Conservation (phyloP, 345 rosid genomes). For the Toxicodendron radicans region DNA sequence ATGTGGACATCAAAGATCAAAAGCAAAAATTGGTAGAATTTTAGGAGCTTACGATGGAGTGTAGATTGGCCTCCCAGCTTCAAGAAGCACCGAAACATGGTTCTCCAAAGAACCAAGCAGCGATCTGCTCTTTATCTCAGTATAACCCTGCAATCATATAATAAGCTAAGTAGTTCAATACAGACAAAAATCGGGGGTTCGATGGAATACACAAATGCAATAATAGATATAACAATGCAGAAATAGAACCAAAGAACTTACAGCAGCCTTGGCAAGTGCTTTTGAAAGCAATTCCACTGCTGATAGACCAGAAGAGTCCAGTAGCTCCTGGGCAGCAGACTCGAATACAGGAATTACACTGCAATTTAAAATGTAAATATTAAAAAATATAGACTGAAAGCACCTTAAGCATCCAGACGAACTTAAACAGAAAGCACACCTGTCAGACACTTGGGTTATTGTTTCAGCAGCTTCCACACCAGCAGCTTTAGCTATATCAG, state of each 20-base stretch:
- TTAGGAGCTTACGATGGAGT: constrained; percentile 64
- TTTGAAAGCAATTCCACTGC: constrained; percentile 84
- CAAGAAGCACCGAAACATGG: constrained; percentile 76
- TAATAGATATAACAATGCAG: neutral
- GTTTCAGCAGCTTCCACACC: constrained; percentile 76
- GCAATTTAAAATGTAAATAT: constrained; percentile 24
- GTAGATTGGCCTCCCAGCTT: constrained; percentile 68
- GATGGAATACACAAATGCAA: neutral
- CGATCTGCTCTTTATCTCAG: constrained; percentile 88
- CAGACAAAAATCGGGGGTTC: neutral
- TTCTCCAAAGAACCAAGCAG: constrained; percentile 85
- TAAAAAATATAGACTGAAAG: constrained; percentile 5
- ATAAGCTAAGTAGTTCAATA: neutral
- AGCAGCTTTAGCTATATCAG: constrained; percentile 81
- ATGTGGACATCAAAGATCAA: neutral
- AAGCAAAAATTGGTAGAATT: neutral
- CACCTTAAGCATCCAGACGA: neutral
- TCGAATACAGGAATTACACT: constrained; percentile 91
- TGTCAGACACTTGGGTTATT: constrained; percentile 78
- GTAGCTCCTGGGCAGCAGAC: constrained; percentile 72
- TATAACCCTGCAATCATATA: constrained; percentile 64
- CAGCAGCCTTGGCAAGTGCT: constrained; percentile 93
- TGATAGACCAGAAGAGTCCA: constrained; percentile 71
- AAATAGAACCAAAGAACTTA: constrained; percentile 32
- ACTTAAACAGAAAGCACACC: constrained; percentile 40